These are phyloP conservation scores for Pichia sp. DNA, from an alignment of 1,139 yeast species.

Conservation along the genomic window DNA sequence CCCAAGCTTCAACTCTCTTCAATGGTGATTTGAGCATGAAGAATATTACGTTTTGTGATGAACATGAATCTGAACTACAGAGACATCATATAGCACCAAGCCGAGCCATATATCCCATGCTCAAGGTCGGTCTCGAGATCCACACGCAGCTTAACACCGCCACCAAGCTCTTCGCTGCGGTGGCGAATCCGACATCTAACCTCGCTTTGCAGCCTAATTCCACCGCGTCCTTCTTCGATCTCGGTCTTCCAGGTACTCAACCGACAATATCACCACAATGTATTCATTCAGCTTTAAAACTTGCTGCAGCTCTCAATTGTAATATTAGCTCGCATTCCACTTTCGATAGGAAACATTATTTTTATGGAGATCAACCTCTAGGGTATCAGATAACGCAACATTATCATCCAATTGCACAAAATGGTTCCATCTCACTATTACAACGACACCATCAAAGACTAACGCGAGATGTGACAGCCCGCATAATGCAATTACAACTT, in stretches of 20 bases:
- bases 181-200: slow-evolving; percentile 31
- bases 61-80: no score
- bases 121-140: slow-evolving; percentile 87
- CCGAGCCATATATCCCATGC: no score
- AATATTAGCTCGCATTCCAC: slow-evolving; percentile 48
- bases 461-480: slow-evolving; percentile 34
- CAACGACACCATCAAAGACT: slow-evolving; percentile 38
- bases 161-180: slow-evolving; percentile 66
- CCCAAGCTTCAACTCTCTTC: no score
- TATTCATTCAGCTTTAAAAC: slow-evolving; percentile 57
- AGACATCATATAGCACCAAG: no score
- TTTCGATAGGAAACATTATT: slow-evolving; percentile 92
- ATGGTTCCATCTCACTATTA: slow-evolving; percentile 49
- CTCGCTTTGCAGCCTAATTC: slow-evolving; percentile 58
- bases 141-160: slow-evolving; percentile 81
- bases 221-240: slow-evolving; percentile 71
- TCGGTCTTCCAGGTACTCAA: slow-evolving; percentile 89
- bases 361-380: slow-evolving; percentile 92
- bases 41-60: no score
- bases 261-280: slow-evolving; percentile 79
- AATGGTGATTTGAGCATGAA: no score
- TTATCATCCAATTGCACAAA: slow-evolving; percentile 67
- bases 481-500: slow-evolving; percentile 70
- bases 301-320: slow-evolving; percentile 68
- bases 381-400: slow-evolving; percentile 96